phyloP scores from a whole-genome alignment of 2,329 filamentous ascomycete genomes.

The Trichoderma breve region DNA sequence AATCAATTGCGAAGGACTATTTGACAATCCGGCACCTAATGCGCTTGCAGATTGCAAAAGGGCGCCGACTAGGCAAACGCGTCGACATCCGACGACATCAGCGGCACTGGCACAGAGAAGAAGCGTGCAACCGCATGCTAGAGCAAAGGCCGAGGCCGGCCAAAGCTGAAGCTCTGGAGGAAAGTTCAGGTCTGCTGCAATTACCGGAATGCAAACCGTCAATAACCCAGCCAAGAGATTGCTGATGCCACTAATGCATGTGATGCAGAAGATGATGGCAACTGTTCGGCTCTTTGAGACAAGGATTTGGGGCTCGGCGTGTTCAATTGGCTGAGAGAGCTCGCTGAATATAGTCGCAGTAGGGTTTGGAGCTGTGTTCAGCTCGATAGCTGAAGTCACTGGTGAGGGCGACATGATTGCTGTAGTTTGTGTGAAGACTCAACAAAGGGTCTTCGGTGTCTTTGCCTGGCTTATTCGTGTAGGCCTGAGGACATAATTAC shows the following conservation, averaged over 20 bases:
- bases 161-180: background rate
- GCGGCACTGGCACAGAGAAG: background rate
- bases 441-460: background rate
- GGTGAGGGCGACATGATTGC: background rate
- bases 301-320: background rate
- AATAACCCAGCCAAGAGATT: background rate
- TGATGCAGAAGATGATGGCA: background rate
- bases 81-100: background rate
- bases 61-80: background rate
- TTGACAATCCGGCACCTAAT: background rate
- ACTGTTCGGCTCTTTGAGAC: background rate
- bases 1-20: background rate
- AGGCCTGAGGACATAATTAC: background rate
- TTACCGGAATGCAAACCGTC: background rate
- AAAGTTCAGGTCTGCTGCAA: background rate
- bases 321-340: background rate
- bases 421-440: background rate
- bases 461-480: background rate
- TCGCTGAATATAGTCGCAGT: background rate
- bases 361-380: background rate
- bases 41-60: background rate
- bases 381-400: background rate
- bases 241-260: background rate
- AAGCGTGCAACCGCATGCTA: background rate
- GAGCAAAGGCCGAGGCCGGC: background rate